Evolutionary conservation across 2,329 filamentous ascomycete genomes (phyloP), one percentile per base, ranked within the genome.

Genomic region (Zasmidium citrigriseum): DNA sequence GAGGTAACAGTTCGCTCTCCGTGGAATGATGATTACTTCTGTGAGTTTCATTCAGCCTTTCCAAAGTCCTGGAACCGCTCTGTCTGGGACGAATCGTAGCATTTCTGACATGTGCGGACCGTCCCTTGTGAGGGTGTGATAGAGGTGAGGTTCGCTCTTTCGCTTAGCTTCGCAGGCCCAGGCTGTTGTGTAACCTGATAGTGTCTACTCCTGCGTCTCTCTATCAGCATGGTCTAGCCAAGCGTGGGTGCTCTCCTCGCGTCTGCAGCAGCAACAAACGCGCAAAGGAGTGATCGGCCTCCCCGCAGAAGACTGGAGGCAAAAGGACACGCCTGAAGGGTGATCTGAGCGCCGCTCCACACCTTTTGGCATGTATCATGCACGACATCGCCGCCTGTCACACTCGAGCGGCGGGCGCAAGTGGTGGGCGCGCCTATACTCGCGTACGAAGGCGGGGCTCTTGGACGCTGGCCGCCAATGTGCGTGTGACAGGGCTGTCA

Each of bases 361-460:
- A 11, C 21, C 23, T 23, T 52, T 29, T 27, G 23, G 29, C 49
- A 52, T 4, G 22, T 18, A 21, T 20, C 29, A 52, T 52, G 49
- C 49, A 41, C 49, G 49, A 52, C 49, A 52, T 52, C 49, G 20
- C 20, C 29, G 49, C 24, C 49, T 52, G 49, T 52, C 49, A 52
- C 49, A 52, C 27, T 2, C 23, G 49, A 52, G n/a, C 3, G 46
- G 14, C n/a, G 16, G 5, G 11, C 46, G 46, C 46, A 21, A 18
- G 41, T 23, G 18, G 23, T 48, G 23, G 46, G 47, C 47, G 24
- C 34, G 34, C 18, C 34, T 41, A 41, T 41, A n/a, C 18, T 41
- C 34, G 34, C 34, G 14, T 41, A n/a, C 12, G 34, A 41, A 41
- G 18, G 34, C 34, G 34, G 34, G 34, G 34, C 34, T 41, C 4